Conservation (phyloP, 108 stramenopile genomes). For the Tribonema minus region DNA sequence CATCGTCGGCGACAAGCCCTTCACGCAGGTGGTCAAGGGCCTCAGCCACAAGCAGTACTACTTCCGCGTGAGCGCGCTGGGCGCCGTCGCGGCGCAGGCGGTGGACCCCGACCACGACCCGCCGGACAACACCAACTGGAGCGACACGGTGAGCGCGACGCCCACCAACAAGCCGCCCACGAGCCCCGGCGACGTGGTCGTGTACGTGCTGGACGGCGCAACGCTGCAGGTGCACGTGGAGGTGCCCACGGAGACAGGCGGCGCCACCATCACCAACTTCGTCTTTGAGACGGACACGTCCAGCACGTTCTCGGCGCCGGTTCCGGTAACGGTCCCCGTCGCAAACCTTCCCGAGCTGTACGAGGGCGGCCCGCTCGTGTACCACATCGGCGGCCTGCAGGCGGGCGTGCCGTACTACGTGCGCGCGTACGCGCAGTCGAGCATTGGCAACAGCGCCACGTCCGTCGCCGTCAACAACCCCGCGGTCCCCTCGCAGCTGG, state of each 20-base stretch:
- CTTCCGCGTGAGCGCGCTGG: slow-evolving; percentile 65
- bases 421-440: slow-evolving; percentile 59
- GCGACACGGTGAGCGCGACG: slow-evolving; percentile 23
- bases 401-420: slow-evolving; percentile 62
- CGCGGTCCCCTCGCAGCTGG: slow-evolving; percentile 28
- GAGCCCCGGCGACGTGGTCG: slow-evolving; percentile 52
- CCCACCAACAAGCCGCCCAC: slow-evolving; percentile 63
- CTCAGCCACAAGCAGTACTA: slow-evolving; percentile 56
- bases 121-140: slow-evolving; percentile 62
- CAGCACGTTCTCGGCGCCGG: slow-evolving; percentile 34
- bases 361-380: slow-evolving; percentile 38
- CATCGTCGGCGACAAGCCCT: slow-evolving; percentile 55
- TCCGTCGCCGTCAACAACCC: slow-evolving; percentile 47
- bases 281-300: slow-evolving; percentile 59
- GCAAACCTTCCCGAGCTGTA: slow-evolving; percentile 4
- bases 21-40: slow-evolving; percentile 54
- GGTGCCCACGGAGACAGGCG: slow-evolving; percentile 63
- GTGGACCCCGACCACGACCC: slow-evolving; percentile 57
- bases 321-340: slow-evolving; percentile 9
- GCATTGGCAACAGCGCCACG: slow-evolving; percentile 53
- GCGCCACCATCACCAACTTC: slow-evolving; percentile 59
- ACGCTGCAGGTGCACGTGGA: slow-evolving; percentile 50
- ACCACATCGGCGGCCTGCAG: slow-evolving; percentile 44
- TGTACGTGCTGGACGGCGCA: slow-evolving; percentile 45
- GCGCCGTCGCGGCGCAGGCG: slow-evolving; percentile 58